Evolutionary conservation across 1,284 basidiomycete species (phyloP).

Genomic region (Ceratobasidium sp.): DNA sequence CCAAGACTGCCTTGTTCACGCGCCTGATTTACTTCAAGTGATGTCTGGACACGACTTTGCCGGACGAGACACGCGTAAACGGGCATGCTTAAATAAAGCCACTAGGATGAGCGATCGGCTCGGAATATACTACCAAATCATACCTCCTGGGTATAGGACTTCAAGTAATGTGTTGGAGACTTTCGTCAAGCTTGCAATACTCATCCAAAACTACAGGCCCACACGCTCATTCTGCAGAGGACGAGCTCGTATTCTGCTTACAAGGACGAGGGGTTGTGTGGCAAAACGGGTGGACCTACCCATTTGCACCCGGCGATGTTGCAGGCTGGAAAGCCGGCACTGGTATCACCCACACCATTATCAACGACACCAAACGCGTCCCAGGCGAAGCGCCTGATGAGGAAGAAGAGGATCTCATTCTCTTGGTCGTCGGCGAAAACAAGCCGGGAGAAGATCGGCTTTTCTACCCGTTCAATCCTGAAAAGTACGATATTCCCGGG

Average conservation of each 20-base stretch:
- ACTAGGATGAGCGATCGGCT: slow-evolving; percentile 41
- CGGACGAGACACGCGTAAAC: slow-evolving; percentile 6
- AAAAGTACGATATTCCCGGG: slow-evolving; percentile 32
- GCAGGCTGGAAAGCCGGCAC: slow-evolving; percentile 52
- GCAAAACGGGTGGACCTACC: slow-evolving; percentile 53
- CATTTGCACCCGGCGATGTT: slow-evolving; percentile 48
- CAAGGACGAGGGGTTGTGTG: slow-evolving; percentile 51
- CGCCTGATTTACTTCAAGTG: slow-evolving; percentile 24
- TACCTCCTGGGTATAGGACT: slow-evolving; percentile 36
- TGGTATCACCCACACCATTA: slow-evolving; percentile 51
- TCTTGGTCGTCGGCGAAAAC: slow-evolving; percentile 50
- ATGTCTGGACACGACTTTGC: neutral
- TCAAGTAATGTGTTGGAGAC: slow-evolving; percentile 8
- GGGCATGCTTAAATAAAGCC: slow-evolving; percentile 29
- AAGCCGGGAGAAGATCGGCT: slow-evolving; percentile 45
- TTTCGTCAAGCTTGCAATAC: neutral
- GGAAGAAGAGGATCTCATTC: slow-evolving; percentile 49
- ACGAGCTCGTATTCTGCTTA: slow-evolving; percentile 50
- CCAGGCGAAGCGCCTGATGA: slow-evolving; percentile 45
- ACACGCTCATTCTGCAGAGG: slow-evolving; percentile 46
- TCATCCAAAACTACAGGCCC: slow-evolving; percentile 24
- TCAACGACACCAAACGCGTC: slow-evolving; percentile 48
- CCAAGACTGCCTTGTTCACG: slow-evolving; percentile 23
- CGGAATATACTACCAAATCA: slow-evolving; percentile 35
- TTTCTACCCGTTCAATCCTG: slow-evolving; percentile 48